Percentiles rank a stretch among this genome's conserved stretches.
Conservation (phyloP, 306 rosid species). For the Argentina anserina region DNA sequence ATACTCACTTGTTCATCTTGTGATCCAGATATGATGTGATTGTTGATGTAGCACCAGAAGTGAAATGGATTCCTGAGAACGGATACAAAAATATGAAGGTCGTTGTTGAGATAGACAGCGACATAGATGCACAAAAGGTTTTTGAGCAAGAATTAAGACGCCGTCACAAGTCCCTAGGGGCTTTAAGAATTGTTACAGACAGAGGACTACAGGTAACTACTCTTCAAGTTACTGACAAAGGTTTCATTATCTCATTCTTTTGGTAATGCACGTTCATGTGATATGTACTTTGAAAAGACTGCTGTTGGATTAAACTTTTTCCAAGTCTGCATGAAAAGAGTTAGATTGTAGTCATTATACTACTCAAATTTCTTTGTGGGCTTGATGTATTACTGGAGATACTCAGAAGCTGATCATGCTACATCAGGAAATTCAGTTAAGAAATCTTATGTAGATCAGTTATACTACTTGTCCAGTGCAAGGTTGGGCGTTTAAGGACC, state of each 20-base stretch:
- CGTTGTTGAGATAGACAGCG: conserved; percentile 76
- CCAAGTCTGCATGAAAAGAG: conserved; percentile 12
- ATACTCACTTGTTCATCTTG: conserved; percentile 30
- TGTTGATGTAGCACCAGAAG: conserved; percentile 82
- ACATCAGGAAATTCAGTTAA: conserved; percentile 13
- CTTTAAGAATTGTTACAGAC: conserved; percentile 64
- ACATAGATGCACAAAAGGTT: conserved; percentile 61
- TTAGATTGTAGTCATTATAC: not conserved
- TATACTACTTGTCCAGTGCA: not conserved
- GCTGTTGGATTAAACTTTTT: not conserved
- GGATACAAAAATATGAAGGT: conserved; percentile 83
- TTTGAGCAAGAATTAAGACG: conserved; percentile 68
- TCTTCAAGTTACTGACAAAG: conserved; percentile 18
- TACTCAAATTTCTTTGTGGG: conserved; percentile 13
- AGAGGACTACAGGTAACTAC: conserved; percentile 83
- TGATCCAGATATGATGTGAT: conserved; percentile 72
- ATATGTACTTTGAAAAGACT: conserved; percentile 4
- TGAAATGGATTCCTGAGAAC: conserved; percentile 75
- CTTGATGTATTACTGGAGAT: conserved; percentile 1
- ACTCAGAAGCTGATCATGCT: not conserved
- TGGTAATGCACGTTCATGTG: conserved; percentile 12
- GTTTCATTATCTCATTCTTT: too few relatives aligned
- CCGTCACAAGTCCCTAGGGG: conserved; percentile 70
- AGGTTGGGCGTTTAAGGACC: conserved; percentile 7
- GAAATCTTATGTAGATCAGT: not conserved